These are phyloP conservation scores for Globisporangium acanthophoron DNA, from an alignment of 352 stramenopile genomes.

Conservation along the genomic window DNA sequence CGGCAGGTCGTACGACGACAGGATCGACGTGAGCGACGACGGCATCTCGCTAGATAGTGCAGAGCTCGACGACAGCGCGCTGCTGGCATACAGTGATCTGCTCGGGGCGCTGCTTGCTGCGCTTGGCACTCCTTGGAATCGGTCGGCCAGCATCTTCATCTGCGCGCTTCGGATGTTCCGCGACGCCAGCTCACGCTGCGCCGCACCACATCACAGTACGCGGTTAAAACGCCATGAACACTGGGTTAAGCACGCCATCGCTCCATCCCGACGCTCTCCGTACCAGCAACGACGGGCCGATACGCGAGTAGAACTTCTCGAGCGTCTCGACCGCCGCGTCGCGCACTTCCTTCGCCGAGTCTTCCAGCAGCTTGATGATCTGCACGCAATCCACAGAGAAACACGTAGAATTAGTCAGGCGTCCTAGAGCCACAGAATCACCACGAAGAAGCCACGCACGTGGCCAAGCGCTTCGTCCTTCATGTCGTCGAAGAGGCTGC, in stretches of 20 bases:
- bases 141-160: slow-evolving; percentile 69
- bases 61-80: not conserved
- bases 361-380: slow-evolving; percentile 64
- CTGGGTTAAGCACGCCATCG: not conserved
- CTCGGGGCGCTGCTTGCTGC: not conserved
- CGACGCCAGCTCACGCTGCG: slow-evolving; percentile 55
- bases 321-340: slow-evolving; percentile 59
- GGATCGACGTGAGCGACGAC: slow-evolving; percentile 30
- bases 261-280: not conserved
- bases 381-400: slow-evolving; percentile 4
- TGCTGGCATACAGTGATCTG: not conserved
- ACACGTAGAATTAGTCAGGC: not conserved
- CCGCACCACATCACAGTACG: not conserved
- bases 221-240: too few species aligned
- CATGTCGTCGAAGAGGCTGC: slow-evolving; percentile 36
- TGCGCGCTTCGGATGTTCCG: slow-evolving; percentile 72
- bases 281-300: slow-evolving; percentile 70
- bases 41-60: not conserved
- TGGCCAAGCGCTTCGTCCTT: slow-evolving; percentile 60
- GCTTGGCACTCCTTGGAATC: slow-evolving; percentile 27
- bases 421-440: not conserved
- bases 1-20: slow-evolving; percentile 43
- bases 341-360: slow-evolving; percentile 82
- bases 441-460: slow-evolving; percentile 16
- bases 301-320: slow-evolving; percentile 68